A percentile compares a stretch with the other conserved stretches of the same genome.
phyloP scores from a whole-genome alignment of 345 rosid genomes.

The Sonneratia alba region DNA sequence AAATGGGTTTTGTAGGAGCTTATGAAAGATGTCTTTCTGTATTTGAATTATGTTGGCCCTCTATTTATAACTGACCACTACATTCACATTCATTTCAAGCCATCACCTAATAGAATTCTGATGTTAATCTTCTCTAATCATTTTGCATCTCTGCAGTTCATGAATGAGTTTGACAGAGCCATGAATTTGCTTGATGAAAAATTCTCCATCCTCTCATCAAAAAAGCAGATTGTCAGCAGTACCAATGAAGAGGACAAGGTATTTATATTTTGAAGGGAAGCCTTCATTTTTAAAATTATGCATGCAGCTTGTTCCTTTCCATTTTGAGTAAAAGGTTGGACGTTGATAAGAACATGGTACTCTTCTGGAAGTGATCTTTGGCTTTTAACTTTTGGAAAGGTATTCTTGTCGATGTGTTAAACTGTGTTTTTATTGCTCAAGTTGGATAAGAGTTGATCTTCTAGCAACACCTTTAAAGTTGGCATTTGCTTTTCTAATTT shows the following conservation, averaged over 20 bases:
- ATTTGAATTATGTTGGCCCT: not conserved
- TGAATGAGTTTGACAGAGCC: slow-evolving; percentile 65
- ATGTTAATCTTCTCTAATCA: slow-evolving; percentile 2
- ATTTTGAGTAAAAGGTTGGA: not conserved
- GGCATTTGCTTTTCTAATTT: not conserved
- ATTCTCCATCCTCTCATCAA: slow-evolving; percentile 47
- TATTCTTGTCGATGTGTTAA: no score
- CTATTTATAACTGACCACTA: not conserved
- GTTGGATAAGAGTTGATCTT: not conserved
- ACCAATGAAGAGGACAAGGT: slow-evolving; percentile 63
- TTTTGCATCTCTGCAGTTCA: slow-evolving; percentile 33
- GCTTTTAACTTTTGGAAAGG: not conserved
- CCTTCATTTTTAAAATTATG: not conserved
- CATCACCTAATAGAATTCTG: not conserved
- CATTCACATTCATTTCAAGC: not conserved
- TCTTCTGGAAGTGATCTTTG: not conserved
- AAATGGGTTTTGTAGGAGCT: not conserved
- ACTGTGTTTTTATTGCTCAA: not conserved
- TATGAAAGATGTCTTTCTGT: not conserved
- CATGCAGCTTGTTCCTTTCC: not conserved
- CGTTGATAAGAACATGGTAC: not conserved
- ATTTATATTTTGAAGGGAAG: not conserved
- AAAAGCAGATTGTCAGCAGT: slow-evolving; percentile 68
- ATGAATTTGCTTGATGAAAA: slow-evolving; percentile 67
- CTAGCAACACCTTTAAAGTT: not conserved